phyloP scores from a whole-genome alignment of 768 basidiomycete genomes.

The Daedaleopsis sinensis region DNA sequence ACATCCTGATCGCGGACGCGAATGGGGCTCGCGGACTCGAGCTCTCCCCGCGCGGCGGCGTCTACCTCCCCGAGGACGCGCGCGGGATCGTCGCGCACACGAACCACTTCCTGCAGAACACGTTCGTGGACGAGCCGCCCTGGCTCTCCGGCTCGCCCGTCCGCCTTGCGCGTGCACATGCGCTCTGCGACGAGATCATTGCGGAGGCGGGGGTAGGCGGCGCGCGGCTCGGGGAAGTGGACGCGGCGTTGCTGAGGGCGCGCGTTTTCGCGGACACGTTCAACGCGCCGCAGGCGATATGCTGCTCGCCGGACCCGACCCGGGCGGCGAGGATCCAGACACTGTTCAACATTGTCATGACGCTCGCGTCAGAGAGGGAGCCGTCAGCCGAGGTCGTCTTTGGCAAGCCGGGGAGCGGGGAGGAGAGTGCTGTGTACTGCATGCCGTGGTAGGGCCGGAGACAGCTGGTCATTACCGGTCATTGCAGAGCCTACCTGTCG shows the following conservation, averaged over 20 bases:
- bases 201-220: constrained; percentile 12
- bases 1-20: constrained; percentile 38
- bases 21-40: constrained; percentile 33
- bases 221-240: constrained; percentile 18
- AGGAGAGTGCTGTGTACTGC: constrained; percentile 22
- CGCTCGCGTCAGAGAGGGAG: constrained; percentile 25
- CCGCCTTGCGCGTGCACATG: constrained; percentile 30
- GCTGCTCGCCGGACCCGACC: constrained; percentile 28
- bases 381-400: constrained; percentile 37
- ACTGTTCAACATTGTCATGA: constrained; percentile 41
- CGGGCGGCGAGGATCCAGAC: constrained; percentile 31
- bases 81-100: constrained; percentile 37
- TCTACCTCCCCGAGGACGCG: constrained; percentile 30
- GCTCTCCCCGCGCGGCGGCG: constrained; percentile 33
- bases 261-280: constrained; percentile 36
- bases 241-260: constrained; percentile 27
- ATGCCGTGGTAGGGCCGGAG: constrained; percentile 18
- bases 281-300: constrained; percentile 36
- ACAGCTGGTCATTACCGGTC: not conserved
- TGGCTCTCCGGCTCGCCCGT: constrained; percentile 36
- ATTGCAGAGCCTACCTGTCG: not conserved
- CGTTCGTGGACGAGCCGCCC: constrained; percentile 33
- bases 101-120: constrained; percentile 40
- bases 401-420: constrained; percentile 29
- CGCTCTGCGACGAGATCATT: constrained; percentile 29